Evolutionary conservation across 2,329 filamentous ascomycete species (phyloP), one percentile per base, ranked within the genome.

Genomic region (Coniochaeta hoffmannii): DNA sequence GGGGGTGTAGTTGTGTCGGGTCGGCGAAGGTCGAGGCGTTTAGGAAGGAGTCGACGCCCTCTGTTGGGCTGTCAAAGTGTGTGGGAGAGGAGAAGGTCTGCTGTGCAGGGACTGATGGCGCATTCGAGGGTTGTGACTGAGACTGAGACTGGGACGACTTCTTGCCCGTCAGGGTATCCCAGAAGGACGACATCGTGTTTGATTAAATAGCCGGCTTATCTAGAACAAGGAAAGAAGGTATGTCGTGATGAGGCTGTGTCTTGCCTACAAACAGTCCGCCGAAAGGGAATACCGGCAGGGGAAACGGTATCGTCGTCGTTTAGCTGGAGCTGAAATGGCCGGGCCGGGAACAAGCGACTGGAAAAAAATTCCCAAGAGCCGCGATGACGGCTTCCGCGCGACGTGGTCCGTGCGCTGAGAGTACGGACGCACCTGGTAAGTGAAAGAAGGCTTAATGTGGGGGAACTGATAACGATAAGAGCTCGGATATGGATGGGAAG

Each of bases 31-130:
- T 73, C 57, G 88, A 85, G 65, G 78, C 82, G 66, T 84, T 86
- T 57, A 97, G 83, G 74, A 99, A 97, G 56, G 89, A 87, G 66
- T 90, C 87, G 65, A 94, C 88, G 73, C 93, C 91, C 72, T 88
- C 41, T 46, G 41, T 46, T 46, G 86, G 54, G 85, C 84, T 65
- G 85, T 80, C 63, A 83, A 79, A 41, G 89, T 83, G 71, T 92
- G 92, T 62, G 79, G 71, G 55, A 78, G 71, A 56, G 82, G 73
- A 35, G 58, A 75, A 73, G 64, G 75, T 73, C 65, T 74, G 53
- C 14, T 26, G 44, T 55, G 58, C 34, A 12, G 59, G 50, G 22
- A 50, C 44, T n/a, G 24, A 35, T 15, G 56, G 46, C 38, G 56
- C 65, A 63, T 79, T 74, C 58, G 79, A 68, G 60, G 81, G 73